These are phyloP conservation scores for Lodderomyces jiufengensis DNA, from an alignment of 1,139 yeast species.

Conservation along the genomic window DNA sequence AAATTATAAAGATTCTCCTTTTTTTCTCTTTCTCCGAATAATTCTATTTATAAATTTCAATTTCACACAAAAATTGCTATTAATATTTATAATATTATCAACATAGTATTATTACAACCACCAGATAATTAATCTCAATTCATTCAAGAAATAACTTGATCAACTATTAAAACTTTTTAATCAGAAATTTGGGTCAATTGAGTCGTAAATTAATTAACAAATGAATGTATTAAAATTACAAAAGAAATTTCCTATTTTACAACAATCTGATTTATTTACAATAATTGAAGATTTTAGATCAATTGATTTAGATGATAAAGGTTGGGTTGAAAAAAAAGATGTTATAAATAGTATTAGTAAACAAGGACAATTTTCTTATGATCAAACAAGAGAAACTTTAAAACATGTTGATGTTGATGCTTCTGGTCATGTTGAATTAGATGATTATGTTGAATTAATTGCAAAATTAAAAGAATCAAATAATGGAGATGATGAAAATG, in stretches of 20 bases:
- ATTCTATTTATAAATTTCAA: too few species aligned
- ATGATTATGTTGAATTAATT: slow-evolving; percentile 86
- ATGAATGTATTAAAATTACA: slow-evolving; percentile 55
- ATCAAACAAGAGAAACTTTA: slow-evolving; percentile 89
- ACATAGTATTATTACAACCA: too few species aligned
- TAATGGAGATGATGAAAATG: slow-evolving; percentile 15
- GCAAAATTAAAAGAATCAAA: slow-evolving; percentile 65
- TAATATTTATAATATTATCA: too few species aligned
- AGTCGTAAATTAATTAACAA: neutral
- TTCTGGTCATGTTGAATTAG: slow-evolving; percentile 93
- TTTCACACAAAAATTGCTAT: too few species aligned
- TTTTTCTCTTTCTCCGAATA: too few species aligned
- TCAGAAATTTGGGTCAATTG: too few species aligned
- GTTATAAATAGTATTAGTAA: slow-evolving; percentile 81
- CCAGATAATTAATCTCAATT: too few species aligned
- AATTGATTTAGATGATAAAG: slow-evolving; percentile 87
- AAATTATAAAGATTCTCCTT: too few species aligned
- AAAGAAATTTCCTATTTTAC: slow-evolving; percentile 81
- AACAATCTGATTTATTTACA: slow-evolving; percentile 80
- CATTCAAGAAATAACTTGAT: too few species aligned
- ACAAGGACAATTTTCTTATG: slow-evolving; percentile 78
- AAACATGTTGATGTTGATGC: slow-evolving; percentile 92
- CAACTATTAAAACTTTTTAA: too few species aligned
- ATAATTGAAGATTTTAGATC: slow-evolving; percentile 74
- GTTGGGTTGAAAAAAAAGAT: slow-evolving; percentile 92